These are phyloP conservation scores for Teratosphaeria gauchensis DNA, from an alignment of 2,329 filamentous ascomycete species.

Conservation along the genomic window DNA sequence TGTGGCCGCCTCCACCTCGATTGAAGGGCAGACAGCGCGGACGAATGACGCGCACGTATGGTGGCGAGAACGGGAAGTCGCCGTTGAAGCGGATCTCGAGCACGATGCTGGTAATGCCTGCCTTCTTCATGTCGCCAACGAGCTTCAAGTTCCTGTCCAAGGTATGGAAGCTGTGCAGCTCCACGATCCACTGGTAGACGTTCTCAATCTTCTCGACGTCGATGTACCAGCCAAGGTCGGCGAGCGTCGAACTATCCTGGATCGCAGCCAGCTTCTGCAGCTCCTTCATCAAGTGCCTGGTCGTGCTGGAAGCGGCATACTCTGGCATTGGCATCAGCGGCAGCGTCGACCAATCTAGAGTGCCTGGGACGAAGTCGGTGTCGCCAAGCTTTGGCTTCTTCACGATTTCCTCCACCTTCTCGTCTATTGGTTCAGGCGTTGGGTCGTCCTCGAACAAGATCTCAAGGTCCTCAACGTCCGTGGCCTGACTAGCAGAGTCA, in stretches of 20 bases:
- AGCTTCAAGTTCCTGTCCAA: constrained; percentile 47
- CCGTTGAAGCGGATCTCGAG: constrained; percentile 73
- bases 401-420: not conserved
- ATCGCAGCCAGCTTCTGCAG: constrained; percentile 54
- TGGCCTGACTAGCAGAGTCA: constrained; percentile 37
- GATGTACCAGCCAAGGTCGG: constrained; percentile 76
- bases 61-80: constrained; percentile 67
- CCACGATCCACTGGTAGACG: constrained; percentile 84
- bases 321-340: constrained; percentile 55
- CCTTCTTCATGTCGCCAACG: constrained; percentile 60
- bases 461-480: constrained; percentile 37
- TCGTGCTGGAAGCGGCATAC: constrained; percentile 55
- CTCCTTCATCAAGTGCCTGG: constrained; percentile 54
- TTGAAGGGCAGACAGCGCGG: constrained; percentile 67
- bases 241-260: constrained; percentile 47
- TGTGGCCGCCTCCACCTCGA: constrained; percentile 71
- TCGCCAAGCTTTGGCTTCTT: not conserved
- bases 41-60: constrained; percentile 73
- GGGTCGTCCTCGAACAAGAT: constrained; percentile 28
- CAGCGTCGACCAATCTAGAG: constrained; percentile 51
- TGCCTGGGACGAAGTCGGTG: constrained; percentile 17
- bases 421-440: constrained; percentile 1
- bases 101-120: constrained; percentile 57
- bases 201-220: constrained; percentile 57
- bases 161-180: constrained; percentile 65